A percentile compares a stretch with the other conserved stretches of the same genome.
phyloP scores from a whole-genome alignment of 148 eudicot genomes.

The Cornus florida region DNA sequence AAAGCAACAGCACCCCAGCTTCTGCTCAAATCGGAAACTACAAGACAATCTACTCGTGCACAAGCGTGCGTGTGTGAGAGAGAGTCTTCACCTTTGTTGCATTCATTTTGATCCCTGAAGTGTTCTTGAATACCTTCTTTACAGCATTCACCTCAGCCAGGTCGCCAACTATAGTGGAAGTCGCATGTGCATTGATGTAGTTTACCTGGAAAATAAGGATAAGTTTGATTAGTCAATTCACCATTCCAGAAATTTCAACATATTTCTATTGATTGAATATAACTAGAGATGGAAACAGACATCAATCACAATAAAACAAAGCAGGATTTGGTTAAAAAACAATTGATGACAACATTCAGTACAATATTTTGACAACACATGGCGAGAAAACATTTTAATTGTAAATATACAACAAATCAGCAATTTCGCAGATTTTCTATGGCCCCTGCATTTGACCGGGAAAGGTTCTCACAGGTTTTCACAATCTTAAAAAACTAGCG shows the following conservation, averaged over 20 bases:
- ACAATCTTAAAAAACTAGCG: too few relatives aligned
- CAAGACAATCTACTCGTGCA: neutral
- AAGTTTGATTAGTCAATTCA: too few relatives aligned
- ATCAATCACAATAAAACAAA: neutral
- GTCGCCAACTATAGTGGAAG: constrained; percentile 93
- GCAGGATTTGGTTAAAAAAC: neutral
- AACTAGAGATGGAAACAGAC: neutral
- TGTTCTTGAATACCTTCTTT: constrained; percentile 88
- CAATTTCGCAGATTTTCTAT: too few relatives aligned
- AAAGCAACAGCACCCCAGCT: neutral
- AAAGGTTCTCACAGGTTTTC: too few relatives aligned
- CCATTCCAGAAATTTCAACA: neutral
- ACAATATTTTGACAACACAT: neutral
- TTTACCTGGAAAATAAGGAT: constrained; percentile 57
- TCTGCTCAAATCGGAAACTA: neutral
- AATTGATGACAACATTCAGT: neutral
- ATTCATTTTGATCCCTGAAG: constrained; percentile 87
- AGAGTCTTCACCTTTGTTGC: constrained; percentile 66
- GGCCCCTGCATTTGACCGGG: too few relatives aligned
- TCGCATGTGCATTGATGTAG: constrained; percentile 96
- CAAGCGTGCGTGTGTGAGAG: neutral
- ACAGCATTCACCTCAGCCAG: constrained; percentile 95
- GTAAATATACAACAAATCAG: neutral
- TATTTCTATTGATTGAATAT: neutral
- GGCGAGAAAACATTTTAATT: too few relatives aligned